Base-by-base conservation (phyloP, 2,329 filamentous ascomycete species). In the Clonostachys rosea region DNA sequence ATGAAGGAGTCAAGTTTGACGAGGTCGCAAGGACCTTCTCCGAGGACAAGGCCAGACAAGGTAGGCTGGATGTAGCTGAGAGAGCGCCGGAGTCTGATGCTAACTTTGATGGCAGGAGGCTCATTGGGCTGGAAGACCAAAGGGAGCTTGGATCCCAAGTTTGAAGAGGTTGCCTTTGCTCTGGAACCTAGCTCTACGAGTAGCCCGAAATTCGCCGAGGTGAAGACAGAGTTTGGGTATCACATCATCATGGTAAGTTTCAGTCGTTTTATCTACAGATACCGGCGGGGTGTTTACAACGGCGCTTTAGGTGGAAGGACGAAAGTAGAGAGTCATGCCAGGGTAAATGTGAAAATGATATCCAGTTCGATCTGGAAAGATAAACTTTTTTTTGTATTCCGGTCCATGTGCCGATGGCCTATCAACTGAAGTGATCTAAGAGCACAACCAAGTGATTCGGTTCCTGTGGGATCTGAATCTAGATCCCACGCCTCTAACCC, bases 221-320 rank as follows among this genome's bases (percentile, higher is more conserved):
- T 76, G 18, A 90, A 88, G 73, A 91, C 87, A 2, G 75, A 71
- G 1, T 85, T 87, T 66, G 88, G 87, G 1, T 91, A 91, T 70
- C 87, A 91, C 63, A 82, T 91, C 53, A 81, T 91, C 54, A 89
- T 91, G 83, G 87, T 91, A 51, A 46, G 66, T 57, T 42, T 24
- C 18, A 2, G 18, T 40, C 20, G 14, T 16, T 16, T 17, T 4
- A 10, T 39, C n/a, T 42, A 16, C 40, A 34, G 40, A 43, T 48
- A 18, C 47, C 40, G 30, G 37, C 43, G 49, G 42, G n/a, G 18
- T 18, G 18, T 10, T 30, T 30, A 42, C 24, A 30, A 14, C 4
- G 24, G 10, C 20, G 17, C 37, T 40, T 9, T 24, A 70, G 69
- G 66, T 71, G 6, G 68, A 72, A 49, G 69, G 69, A 33, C 62